Base-by-base conservation (phyloP, 257 asterid species). In the Fraxinus cuspidata region DNA sequence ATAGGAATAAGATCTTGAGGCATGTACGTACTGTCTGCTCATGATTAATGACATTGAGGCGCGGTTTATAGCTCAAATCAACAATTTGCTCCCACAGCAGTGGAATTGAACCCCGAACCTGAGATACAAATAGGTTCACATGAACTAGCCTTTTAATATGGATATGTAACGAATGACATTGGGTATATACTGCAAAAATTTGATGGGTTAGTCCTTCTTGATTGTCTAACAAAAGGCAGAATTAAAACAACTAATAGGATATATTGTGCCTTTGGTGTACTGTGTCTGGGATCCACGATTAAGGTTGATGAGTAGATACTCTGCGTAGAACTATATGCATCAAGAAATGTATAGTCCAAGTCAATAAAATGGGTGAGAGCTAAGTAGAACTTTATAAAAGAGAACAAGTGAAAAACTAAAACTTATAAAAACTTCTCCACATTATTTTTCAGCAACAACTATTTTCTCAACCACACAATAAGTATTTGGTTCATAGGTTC, bases 11-110 rank as follows among this genome's bases (percentile, higher is more conserved):
- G 74, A 58, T 83, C 16, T 12, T 42, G 78, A 79, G 80, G 56
- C n/a, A 78, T 75, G 74, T 58, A 79, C 96, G 63, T 87, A 96
- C 98, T 69, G 95, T 92, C 83, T 90, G 85, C 79, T 90, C 98
- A 75, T 93, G 99, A 78, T 77, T 73, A 64, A 96, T 88, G 79
- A 93, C 72, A 73, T 87, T 91, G 70, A 96, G 97, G 49, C 83
- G 91, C 44, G 99, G 99, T 81, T 90, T 96, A 82, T 96, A 96
- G 91, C 99, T 96, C 95, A 96, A 85, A 85, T 96, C 98, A 83
- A 92, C 98, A 88, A 96, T 96, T 85, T 96, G 98, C 90, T 96
- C 99, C 99, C 99, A 93, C 27, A 96, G 82, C 47, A 93, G 96
- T 74, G 99, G 99, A 83, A 96, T 89, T 71, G 98, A 96, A 77